These are phyloP conservation scores for Lentinus tigrinus DNA, from an alignment of 768 basidiomycete species.

Conservation along the genomic window DNA sequence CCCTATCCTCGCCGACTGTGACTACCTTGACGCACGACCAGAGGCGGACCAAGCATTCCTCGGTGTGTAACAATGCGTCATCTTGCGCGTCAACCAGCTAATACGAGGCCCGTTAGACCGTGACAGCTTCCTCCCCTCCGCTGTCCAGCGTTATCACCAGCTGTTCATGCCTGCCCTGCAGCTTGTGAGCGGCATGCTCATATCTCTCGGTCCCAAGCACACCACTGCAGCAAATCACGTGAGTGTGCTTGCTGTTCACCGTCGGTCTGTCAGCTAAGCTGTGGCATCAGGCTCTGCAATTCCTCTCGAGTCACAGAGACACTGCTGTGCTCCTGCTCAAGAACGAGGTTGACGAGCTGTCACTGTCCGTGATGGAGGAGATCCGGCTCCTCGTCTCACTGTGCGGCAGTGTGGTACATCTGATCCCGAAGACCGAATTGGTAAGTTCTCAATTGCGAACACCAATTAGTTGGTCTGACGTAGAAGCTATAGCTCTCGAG, in stretches of 20 bases:
- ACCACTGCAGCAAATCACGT: slow-evolving; percentile 71
- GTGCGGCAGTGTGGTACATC: slow-evolving; percentile 63
- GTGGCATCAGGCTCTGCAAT: slow-evolving; percentile 62
- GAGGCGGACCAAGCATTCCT: slow-evolving; percentile 81
- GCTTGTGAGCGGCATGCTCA: slow-evolving; percentile 71
- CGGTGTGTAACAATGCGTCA: slow-evolving; percentile 43
- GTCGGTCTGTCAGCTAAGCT: background rate
- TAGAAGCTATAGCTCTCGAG: slow-evolving; percentile 51
- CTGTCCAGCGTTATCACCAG: slow-evolving; percentile 88
- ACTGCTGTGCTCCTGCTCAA: slow-evolving; percentile 82
- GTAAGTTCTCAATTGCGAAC: slow-evolving; percentile 43
- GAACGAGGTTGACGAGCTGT: slow-evolving; percentile 62
- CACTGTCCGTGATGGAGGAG: slow-evolving; percentile 72
- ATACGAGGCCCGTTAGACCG: slow-evolving; percentile 48
- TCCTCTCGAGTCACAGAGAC: slow-evolving; percentile 79
- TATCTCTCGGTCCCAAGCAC: slow-evolving; percentile 73
- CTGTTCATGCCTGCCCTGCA: slow-evolving; percentile 85
- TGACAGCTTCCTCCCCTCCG: slow-evolving; percentile 85
- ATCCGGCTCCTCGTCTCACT: slow-evolving; percentile 76
- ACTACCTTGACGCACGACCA: slow-evolving; percentile 83
- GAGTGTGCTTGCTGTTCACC: slow-evolving; percentile 9
- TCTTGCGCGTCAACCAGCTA: background rate
- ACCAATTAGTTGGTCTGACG: background rate
- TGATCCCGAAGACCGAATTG: slow-evolving; percentile 75
- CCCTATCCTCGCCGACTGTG: slow-evolving; percentile 74